These are phyloP conservation scores for Linum trigynum DNA, from an alignment of 345 rosid genomes.

Conservation along the genomic window DNA sequence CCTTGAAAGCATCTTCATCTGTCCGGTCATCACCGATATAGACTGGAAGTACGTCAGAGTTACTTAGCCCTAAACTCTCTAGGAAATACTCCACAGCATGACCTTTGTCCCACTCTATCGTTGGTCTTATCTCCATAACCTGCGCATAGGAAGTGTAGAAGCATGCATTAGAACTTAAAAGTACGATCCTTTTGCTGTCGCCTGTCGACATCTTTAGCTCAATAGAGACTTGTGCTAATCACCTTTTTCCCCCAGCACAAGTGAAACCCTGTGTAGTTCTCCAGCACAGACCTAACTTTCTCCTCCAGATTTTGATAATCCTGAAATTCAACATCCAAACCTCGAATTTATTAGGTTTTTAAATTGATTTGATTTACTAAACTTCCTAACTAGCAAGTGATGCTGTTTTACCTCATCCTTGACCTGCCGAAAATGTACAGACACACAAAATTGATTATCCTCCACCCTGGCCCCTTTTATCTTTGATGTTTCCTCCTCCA, in stretches of 20 bases:
- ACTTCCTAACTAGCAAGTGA: neutral
- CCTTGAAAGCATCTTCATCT: conserved; percentile 52
- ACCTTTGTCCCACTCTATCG: conserved; percentile 52
- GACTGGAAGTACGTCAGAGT: conserved; percentile 34
- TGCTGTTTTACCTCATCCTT: conserved; percentile 25
- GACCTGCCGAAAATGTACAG: conserved; percentile 45
- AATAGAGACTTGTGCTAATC: neutral
- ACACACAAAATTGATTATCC: conserved; percentile 41
- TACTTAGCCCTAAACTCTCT: conserved; percentile 32
- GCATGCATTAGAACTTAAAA: no score
- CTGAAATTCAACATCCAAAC: conserved; percentile 14
- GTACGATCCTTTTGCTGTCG: no score
- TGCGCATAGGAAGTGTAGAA: neutral
- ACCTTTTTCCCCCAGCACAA: conserved; percentile 40
- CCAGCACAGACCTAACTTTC: conserved; percentile 28
- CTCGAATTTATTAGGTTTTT: neutral
- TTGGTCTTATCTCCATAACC: conserved; percentile 50
- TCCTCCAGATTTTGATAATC: conserved; percentile 23
- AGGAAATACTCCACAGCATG: conserved; percentile 47
- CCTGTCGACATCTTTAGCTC: neutral
- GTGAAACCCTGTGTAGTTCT: conserved; percentile 29
- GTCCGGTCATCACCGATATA: conserved; percentile 52
- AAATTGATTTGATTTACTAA: neutral
- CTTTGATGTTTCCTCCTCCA: conserved; percentile 20
- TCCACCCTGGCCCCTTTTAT: conserved; percentile 40